phyloP scores from a whole-genome alignment of 148 eudicot genomes.

The Limonium bicolor region DNA sequence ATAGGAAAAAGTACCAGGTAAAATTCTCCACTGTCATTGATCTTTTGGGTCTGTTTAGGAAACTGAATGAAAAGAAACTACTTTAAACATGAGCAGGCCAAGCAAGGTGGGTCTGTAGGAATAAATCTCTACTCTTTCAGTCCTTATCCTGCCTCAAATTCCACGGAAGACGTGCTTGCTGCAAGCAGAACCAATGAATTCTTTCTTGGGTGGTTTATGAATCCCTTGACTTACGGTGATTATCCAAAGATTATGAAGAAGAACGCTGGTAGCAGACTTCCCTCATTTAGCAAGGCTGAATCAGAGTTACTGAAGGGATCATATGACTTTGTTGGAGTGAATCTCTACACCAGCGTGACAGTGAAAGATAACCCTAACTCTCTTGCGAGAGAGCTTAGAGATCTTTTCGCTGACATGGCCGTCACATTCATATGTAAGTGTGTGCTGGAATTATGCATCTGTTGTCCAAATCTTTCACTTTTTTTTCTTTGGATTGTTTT shows the following conservation, averaged over 20 bases:
- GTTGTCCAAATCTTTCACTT: too few species aligned
- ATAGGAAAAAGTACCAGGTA: slow-evolving; percentile 6
- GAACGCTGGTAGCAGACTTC: slow-evolving; percentile 24
- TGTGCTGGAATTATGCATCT: too few species aligned
- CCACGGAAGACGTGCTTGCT: slow-evolving; percentile 30
- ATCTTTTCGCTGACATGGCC: slow-evolving; percentile 25
- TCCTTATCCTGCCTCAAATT: slow-evolving; percentile 21
- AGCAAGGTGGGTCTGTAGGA: slow-evolving; percentile 44
- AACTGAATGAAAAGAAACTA: too few species aligned
- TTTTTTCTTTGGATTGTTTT: too few species aligned
- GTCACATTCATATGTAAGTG: too few species aligned
- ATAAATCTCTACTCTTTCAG: slow-evolving; percentile 21
- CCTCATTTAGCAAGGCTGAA: slow-evolving; percentile 27
- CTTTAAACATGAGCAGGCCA: slow-evolving; percentile 28
- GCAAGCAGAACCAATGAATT: slow-evolving; percentile 33
- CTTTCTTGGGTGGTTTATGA: slow-evolving; percentile 39
- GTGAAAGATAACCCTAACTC: slow-evolving; percentile 21
- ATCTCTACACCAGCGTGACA: slow-evolving; percentile 18
- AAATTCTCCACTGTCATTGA: too few species aligned
- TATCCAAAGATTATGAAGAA: slow-evolving; percentile 38
- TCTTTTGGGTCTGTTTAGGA: too few species aligned
- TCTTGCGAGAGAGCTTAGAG: slow-evolving; percentile 13
- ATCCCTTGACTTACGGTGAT: slow-evolving; percentile 43
- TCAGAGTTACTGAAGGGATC: slow-evolving; percentile 34
- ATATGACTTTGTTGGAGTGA: slow-evolving; percentile 47